Base-by-base conservation (phyloP, 495 filamentous ascomycete species). In the Annulohypoxylon nitens region DNA sequence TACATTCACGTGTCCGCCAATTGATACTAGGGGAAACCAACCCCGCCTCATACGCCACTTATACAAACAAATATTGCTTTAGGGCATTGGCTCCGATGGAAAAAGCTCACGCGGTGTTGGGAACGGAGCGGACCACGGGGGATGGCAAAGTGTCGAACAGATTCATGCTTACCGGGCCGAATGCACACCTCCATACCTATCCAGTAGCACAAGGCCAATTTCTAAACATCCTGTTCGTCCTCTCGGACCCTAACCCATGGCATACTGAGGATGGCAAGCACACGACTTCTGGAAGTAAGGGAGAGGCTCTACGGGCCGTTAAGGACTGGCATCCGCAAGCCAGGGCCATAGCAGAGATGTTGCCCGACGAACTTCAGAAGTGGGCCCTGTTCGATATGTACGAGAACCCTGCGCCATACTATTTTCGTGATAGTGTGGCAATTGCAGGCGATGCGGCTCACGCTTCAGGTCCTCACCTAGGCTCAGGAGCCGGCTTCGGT, bases 321-420 rank as follows among this genome's bases (percentile, higher is more conserved):
- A 62, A 48, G 0, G 69, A 64, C 0, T 89, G 84, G 82, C 77
- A 82, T 14, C 75, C 78, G 0, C 78, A 77, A 0, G 82, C 83
- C 10, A 73, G 79, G 0, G 73, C 62, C 0, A 77, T 88, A 16
- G 78, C 83, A 6, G 77, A 81, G 0, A 69, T 88, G 10, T 67
- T 89, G 9, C 80, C 83, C 0, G 81, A 83, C 0, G 47, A 80
- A 53, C 74, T 87, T 53, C 84, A 88, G 62, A 86, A 86, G 63
- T 89, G 87, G 87, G 87, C 76, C 0, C 80, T 90, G 5, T 90
- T 89, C 61, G 88, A 90, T 64, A 83, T 81, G 74, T 74, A 64
- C 1, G 81, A 86, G 4, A 64, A 81, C 14, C 87, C 86, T 1
- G 81, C 79, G 0, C 76, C 80, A 4, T 37, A 53, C 1, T 90